These are phyloP conservation scores for Candida nitratophila DNA, from an alignment of 805 yeast species.

Conservation along the genomic window DNA sequence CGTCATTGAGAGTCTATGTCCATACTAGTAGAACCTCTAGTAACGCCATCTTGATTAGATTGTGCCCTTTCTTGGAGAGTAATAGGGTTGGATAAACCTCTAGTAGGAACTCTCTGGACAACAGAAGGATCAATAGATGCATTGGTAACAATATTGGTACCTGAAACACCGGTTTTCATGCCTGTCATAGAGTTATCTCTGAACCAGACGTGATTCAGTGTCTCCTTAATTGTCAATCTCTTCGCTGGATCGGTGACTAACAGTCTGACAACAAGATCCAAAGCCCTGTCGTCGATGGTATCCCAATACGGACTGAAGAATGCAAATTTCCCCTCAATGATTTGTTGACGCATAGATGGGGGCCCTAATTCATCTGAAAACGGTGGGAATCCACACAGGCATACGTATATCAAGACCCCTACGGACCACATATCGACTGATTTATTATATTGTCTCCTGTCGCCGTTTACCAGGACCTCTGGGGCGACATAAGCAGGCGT, in stretches of 20 bases:
- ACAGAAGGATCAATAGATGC: constrained; percentile 5
- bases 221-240: constrained; percentile 33
- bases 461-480: constrained; percentile 52
- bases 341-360: constrained; percentile 72
- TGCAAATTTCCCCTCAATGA: constrained; percentile 57
- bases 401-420: constrained; percentile 71
- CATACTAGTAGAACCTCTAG: neutral
- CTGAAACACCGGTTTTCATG: too few relatives aligned
- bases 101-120: constrained; percentile 18
- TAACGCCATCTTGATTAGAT: neutral
- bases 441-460: constrained; percentile 51
- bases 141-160: too few relatives aligned
- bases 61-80: constrained; percentile 17
- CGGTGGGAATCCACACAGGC: constrained; percentile 81
- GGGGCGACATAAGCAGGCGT: constrained; percentile 89
- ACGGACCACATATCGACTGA: constrained; percentile 79
- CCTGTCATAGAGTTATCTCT: neutral
- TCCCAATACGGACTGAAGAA: constrained; percentile 81
- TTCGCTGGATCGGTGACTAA: constrained; percentile 46
- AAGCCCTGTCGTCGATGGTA: constrained; percentile 52
- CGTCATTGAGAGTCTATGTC: neutral
- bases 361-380: constrained; percentile 79
- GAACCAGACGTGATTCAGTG: constrained; percentile 41
- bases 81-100: constrained; percentile 22
- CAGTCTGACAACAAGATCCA: constrained; percentile 59